phyloP scores from a whole-genome alignment of 805 yeast species.

The Wickerhamiella australiensis region DNA sequence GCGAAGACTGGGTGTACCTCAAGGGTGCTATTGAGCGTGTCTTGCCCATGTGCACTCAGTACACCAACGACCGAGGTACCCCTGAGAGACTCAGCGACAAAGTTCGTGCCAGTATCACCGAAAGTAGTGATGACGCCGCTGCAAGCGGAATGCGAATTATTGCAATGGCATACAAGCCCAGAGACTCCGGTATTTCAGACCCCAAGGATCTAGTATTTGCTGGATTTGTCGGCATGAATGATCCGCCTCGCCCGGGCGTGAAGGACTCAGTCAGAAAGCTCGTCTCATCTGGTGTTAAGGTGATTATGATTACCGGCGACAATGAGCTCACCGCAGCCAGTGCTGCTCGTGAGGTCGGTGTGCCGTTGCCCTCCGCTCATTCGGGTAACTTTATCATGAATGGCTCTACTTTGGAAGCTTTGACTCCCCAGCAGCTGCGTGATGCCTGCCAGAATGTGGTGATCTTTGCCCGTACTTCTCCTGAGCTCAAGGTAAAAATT shows the following conservation, averaged over 20 bases:
- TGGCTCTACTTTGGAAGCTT: constrained; percentile 68
- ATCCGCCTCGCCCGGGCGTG: constrained; percentile 92
- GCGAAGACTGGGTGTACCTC: constrained; percentile 46
- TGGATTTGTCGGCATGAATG: constrained; percentile 92
- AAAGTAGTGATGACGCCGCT: constrained; percentile 54
- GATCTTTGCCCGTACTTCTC: constrained; percentile 34
- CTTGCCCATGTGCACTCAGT: constrained; percentile 47
- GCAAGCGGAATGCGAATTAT: constrained; percentile 75
- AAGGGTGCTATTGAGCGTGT: constrained; percentile 88
- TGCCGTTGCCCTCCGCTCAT: constrained; percentile 39
- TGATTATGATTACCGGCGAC: constrained; percentile 92
- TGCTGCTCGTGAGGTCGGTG: constrained; percentile 49
- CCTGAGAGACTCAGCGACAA: constrained; percentile 45
- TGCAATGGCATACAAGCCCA: constrained; percentile 59
- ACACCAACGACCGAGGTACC: constrained; percentile 45
- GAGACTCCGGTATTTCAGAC: constrained; percentile 80
- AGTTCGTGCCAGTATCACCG: constrained; percentile 36
- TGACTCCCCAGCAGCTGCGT: constrained; percentile 62
- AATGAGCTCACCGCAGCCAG: constrained; percentile 41
- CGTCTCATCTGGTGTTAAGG: constrained; percentile 87
- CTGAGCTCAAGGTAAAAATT: constrained; percentile 42
- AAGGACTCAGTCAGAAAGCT: constrained; percentile 59
- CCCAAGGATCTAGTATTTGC: constrained; percentile 54
- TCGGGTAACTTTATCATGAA: constrained; percentile 58
- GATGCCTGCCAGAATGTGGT: constrained; percentile 70